Percentiles rank a stretch among this genome's conserved stretches.
Evolutionary conservation across 352 stramenopile genomes (phyloP).

Genomic region (Phytophthora sp.): DNA sequence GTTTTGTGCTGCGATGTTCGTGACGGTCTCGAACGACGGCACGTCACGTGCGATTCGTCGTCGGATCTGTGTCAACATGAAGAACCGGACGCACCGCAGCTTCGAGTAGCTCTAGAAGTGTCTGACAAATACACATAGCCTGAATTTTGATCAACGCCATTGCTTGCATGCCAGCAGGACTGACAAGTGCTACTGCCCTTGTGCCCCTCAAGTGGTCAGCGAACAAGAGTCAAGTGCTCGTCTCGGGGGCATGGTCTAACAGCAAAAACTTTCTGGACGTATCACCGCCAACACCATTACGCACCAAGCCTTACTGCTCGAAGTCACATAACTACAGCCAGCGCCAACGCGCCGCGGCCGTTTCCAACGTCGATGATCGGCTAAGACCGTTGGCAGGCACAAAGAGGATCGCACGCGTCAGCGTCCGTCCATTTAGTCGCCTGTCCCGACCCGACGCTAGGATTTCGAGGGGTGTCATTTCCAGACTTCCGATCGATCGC

Average conservation of each 20-base stretch:
- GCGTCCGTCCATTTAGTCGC: background rate
- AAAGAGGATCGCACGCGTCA: background rate
- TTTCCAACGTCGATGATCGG: background rate
- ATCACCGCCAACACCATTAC: background rate
- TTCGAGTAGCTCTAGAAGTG: conserved; percentile 6
- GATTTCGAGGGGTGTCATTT: conserved; percentile 10
- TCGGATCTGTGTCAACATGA: conserved; percentile 15
- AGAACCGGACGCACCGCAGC: conserved; percentile 7
- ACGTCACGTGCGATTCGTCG: conserved; percentile 51
- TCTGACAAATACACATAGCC: conserved; percentile 1
- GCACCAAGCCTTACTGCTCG: background rate
- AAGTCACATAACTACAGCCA: background rate
- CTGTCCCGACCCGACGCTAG: background rate
- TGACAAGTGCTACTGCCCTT: background rate
- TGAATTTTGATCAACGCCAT: background rate
- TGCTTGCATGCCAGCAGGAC: background rate
- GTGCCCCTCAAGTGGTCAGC: background rate
- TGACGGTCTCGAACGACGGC: conserved; percentile 64
- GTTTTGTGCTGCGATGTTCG: conserved; percentile 43
- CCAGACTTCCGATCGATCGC: background rate
- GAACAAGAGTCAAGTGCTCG: background rate
- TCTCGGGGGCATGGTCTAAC: background rate
- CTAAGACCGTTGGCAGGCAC: background rate
- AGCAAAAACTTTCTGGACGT: conserved; percentile 3
- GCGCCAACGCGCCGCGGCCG: background rate